phyloP scores from a whole-genome alignment of 2,329 filamentous ascomycete genomes.

The Endocalyx cinctus region DNA sequence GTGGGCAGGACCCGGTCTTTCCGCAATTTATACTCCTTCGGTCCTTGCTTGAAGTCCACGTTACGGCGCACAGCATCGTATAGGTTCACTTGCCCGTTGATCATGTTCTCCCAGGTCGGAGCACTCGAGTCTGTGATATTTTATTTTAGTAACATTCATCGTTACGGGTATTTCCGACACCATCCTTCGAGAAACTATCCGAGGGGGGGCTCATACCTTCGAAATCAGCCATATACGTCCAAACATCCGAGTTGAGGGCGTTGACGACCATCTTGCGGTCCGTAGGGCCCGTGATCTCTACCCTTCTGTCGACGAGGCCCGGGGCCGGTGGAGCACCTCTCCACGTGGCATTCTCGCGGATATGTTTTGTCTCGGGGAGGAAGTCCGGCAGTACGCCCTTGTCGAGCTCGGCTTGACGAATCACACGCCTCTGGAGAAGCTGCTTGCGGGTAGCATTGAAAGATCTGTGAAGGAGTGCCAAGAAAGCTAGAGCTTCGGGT shows the following conservation, averaged over 20 bases:
- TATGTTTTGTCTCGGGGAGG: conserved; percentile 89
- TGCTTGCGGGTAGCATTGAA: conserved; percentile 88
- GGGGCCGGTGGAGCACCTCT: conserved; percentile 87
- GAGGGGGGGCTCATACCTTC: conserved; percentile 60
- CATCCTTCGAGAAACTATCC: neutral
- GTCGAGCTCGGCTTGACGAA: conserved; percentile 90
- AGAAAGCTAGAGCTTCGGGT: conserved; percentile 84
- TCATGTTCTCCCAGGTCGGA: conserved; percentile 99
- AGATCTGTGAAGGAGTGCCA: conserved; percentile 88
- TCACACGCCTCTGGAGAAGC: conserved; percentile 78
- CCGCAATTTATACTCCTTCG: conserved; percentile 96
- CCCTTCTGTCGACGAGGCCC: conserved; percentile 84
- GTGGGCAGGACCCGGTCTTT: conserved; percentile 83
- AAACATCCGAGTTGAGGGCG: conserved; percentile 90
- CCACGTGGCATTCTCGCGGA: conserved; percentile 92
- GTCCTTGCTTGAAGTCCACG: conserved; percentile 92
- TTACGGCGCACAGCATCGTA: conserved; percentile 93
- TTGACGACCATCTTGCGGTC: conserved; percentile 99
- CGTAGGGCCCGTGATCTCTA: conserved; percentile 96
- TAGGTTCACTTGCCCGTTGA: conserved; percentile 95
- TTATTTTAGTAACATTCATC: too few species aligned
- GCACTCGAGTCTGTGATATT: conserved; percentile 85
- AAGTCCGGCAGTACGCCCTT: conserved; percentile 87
- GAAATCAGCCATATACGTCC: conserved; percentile 99
- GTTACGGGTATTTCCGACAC: too few species aligned